A percentile compares a stretch with the other conserved stretches of the same genome.
phyloP scores from a whole-genome alignment of 176 grass and related monocot species.

The Aegilops bicornis region DNA sequence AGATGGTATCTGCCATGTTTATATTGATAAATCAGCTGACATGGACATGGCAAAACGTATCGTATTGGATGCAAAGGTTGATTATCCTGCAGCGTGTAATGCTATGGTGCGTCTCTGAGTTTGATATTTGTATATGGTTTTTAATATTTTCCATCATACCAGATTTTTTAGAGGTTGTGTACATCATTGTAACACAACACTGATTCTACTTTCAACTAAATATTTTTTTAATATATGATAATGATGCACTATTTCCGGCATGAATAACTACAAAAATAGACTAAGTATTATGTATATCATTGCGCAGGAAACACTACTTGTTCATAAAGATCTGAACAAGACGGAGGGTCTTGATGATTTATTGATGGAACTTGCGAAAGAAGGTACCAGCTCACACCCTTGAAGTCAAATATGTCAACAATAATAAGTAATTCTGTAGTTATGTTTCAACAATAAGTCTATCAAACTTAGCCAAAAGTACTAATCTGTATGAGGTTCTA shows the following conservation, averaged over 20 bases:
- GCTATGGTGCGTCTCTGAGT: slow-evolving; percentile 72
- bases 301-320: slow-evolving; percentile 90
- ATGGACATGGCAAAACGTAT: slow-evolving; percentile 92
- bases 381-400: slow-evolving; percentile 49
- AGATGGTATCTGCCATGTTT: slow-evolving; percentile 99
- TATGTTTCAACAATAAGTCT: background rate
- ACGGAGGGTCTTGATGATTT: slow-evolving; percentile 80
- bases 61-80: slow-evolving; percentile 88
- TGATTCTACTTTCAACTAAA: too few relatives aligned
- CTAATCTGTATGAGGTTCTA: background rate
- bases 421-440: background rate
- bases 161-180: too few relatives aligned
- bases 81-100: slow-evolving; percentile 99
- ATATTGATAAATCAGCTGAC: slow-evolving; percentile 96
- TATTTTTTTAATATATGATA: too few relatives aligned
- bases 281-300: background rate
- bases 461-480: background rate
- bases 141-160: background rate
- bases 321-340: slow-evolving; percentile 87
- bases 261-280: background rate
- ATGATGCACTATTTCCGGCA: background rate
- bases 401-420: background rate
- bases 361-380: slow-evolving; percentile 68
- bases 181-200: background rate
- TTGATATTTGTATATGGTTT: background rate